Conservation (phyloP, 257 asterid species). For the Coffea eugenioides region DNA sequence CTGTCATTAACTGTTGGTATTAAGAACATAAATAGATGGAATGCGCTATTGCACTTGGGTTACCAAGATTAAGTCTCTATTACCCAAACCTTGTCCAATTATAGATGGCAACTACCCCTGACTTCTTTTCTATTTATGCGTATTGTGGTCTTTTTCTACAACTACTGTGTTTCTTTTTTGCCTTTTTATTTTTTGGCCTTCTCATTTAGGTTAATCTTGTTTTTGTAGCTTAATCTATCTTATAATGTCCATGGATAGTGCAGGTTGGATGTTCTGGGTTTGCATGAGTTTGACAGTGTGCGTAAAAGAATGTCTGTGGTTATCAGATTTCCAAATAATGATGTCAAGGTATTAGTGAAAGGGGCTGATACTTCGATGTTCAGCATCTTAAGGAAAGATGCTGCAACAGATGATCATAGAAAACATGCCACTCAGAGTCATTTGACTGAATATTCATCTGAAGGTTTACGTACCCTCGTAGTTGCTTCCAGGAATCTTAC, state of each 20-base stretch:
- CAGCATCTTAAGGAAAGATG: conserved; percentile 58
- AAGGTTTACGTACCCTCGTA: conserved; percentile 95
- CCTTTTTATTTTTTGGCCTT: neutral
- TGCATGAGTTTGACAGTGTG: conserved; percentile 97
- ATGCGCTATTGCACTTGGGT: neutral
- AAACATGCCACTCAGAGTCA: conserved; percentile 56
- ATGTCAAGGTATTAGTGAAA: conserved; percentile 87
- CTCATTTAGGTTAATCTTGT: neutral
- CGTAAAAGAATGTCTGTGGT: conserved; percentile 98
- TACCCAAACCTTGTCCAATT: neutral
- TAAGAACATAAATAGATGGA: neutral
- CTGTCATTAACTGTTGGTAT: neutral
- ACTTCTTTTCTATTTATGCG: neutral
- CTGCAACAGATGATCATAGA: conserved; percentile 40
- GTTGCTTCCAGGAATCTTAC: conserved; percentile 78
- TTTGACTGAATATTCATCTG: conserved; percentile 81
- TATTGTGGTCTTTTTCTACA: neutral
- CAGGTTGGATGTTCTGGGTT: conserved; percentile 98
- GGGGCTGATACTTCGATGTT: conserved; percentile 97
- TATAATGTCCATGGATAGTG: conserved; percentile 19
- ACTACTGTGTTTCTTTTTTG: neutral
- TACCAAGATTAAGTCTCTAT: neutral
- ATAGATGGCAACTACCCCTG: neutral
- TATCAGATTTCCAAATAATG: conserved; percentile 70
- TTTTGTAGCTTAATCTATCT: conserved; percentile 16